These are phyloP conservation scores for Saccharomycopsis amapae DNA, from an alignment of 805 yeast genomes.

Conservation along the genomic window DNA sequence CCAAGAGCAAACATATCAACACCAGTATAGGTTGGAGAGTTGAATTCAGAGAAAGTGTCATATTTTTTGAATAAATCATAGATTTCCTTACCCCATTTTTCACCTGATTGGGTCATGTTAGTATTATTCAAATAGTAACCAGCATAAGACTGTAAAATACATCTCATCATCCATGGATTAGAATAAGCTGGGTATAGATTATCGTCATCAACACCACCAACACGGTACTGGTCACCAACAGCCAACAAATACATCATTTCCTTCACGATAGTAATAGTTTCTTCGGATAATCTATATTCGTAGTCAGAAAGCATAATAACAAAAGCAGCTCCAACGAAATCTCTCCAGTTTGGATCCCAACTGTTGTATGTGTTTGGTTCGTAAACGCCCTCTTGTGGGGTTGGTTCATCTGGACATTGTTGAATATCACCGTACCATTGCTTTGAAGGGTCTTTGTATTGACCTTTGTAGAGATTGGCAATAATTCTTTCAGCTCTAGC, in stretches of 20 bases:
- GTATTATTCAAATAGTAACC: slow-evolving; percentile 13
- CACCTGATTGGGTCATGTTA: slow-evolving; percentile 19
- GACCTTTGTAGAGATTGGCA: slow-evolving; percentile 13
- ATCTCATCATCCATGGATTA: slow-evolving; percentile 21
- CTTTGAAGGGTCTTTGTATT: slow-evolving; percentile 20
- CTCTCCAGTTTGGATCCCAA: slow-evolving; percentile 20
- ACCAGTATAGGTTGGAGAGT: slow-evolving; percentile 22
- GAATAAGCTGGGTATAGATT: slow-evolving; percentile 19
- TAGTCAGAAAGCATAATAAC: slow-evolving; percentile 16
- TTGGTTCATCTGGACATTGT: slow-evolving; percentile 21
- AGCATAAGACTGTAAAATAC: slow-evolving; percentile 19
- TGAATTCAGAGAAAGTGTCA: slow-evolving; percentile 21
- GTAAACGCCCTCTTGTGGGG: slow-evolving; percentile 20
- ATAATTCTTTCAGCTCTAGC: slow-evolving; percentile 14
- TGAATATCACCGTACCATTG: slow-evolving; percentile 20
- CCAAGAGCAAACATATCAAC: slow-evolving; percentile 22
- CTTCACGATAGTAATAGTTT: slow-evolving; percentile 6
- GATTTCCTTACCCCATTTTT: slow-evolving; percentile 16
- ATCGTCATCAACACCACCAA: slow-evolving; percentile 20
- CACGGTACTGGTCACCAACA: slow-evolving; percentile 20
- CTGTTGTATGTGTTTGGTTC: slow-evolving; percentile 10
- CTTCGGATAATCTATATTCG: slow-evolving; percentile 10
- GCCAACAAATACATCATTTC: slow-evolving; percentile 17
- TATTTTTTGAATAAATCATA: slow-evolving; percentile 16
- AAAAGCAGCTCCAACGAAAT: slow-evolving; percentile 20